Base-by-base conservation (phyloP, 2,329 filamentous ascomycete species). In the Aureobasidium sp. region DNA sequence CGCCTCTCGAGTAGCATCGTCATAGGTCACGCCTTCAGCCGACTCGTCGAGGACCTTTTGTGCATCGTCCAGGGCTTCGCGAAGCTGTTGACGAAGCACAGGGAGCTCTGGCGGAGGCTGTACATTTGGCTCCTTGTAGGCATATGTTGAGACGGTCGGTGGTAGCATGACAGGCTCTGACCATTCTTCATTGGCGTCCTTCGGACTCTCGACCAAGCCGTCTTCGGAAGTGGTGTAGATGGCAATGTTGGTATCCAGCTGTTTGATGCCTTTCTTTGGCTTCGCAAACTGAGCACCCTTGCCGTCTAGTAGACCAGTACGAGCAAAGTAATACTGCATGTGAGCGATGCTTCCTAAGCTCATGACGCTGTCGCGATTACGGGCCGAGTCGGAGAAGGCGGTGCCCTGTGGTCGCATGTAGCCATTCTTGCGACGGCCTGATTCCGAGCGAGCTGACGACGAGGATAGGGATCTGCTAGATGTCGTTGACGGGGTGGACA, bases 61-160 rank as follows among this genome's bases (percentile, higher is more conserved):
- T 0, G 90, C 89, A 66, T 89, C 86, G 44, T 82, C 79, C 22
- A 99, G 78, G 6, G 87, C 83, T 63, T 84, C 82, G 57, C 87
- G 77, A 62, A 92, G 75, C 68, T 88, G 85, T 27, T 81, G 78
- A 64, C 93, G 89, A 62, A 99, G 82, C 64, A 93, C 87, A 53
- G 85, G 80, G 66, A 93, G 85, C 63, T 94, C 89, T 9, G 94
- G 94, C 42, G 92, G 90, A 56, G 89, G 93, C 12, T 90, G 86
- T 25, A 96, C 82, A 62, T 87, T 87, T 69, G 91, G 90, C 64
- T 90, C 87, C 68, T 89, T 87, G 70, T 91, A 86, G 67, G 90
- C 91, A 75, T 97, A 99, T 3, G 94, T 99, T 81, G 92, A 97
- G 44, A 93, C 91, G 0, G 94, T 99, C 0, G 94, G 94, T n/a